phyloP scores from a whole-genome alignment of 148 eudicot genomes.

The Camellia japonica region DNA sequence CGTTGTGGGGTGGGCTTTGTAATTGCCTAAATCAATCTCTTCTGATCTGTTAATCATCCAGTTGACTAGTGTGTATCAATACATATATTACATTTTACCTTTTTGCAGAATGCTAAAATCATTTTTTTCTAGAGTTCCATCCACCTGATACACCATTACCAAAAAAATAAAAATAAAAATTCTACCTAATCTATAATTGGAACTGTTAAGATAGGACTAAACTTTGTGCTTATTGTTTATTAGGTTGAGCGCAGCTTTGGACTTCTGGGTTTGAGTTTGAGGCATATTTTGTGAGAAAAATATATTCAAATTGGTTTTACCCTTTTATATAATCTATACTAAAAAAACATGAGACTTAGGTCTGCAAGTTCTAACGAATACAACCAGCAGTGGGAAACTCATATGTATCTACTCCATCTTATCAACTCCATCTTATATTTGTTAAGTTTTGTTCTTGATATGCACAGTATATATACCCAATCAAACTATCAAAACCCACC shows the following conservation, averaged over 20 bases:
- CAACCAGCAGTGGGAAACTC: slow-evolving; percentile 30
- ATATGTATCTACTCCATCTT: slow-evolving; percentile 47
- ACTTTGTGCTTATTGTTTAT: background rate
- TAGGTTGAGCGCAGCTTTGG: background rate
- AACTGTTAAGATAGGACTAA: background rate
- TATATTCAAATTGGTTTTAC: background rate
- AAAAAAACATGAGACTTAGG: slow-evolving; percentile 22
- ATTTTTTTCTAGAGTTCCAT: background rate
- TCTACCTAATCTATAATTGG: slow-evolving; percentile 7
- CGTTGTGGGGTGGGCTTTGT: no score
- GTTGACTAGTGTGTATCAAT: no score
- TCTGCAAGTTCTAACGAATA: slow-evolving; percentile 43
- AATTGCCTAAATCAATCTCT: no score
- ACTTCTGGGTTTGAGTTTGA: background rate
- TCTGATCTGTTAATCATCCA: no score
- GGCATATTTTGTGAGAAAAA: background rate
- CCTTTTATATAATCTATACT: background rate
- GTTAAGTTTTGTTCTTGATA: slow-evolving; percentile 1
- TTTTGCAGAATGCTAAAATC: no score
- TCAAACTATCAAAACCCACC: background rate
- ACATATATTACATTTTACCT: no score
- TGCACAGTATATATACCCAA: slow-evolving; percentile 24
- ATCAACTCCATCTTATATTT: slow-evolving; percentile 46
- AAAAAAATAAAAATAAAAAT: background rate
- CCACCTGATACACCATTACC: background rate